Percentiles rank a stretch among this genome's conserved stretches.
phyloP scores from a whole-genome alignment of 2,329 filamentous ascomycete species.

The Hymenoscyphus albidus region DNA sequence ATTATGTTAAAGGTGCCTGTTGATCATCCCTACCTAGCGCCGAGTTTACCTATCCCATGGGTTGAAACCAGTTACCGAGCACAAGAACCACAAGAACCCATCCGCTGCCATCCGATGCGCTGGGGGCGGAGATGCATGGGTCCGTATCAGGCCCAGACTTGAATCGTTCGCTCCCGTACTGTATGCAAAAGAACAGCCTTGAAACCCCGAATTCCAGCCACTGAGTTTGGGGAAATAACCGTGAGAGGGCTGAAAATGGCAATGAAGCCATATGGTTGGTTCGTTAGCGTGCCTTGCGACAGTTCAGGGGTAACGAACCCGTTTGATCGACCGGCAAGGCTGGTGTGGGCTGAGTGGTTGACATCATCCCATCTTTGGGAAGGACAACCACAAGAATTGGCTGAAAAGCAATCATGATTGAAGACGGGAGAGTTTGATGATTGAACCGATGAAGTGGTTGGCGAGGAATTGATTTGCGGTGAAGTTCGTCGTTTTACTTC shows the following conservation, averaged over 20 bases:
- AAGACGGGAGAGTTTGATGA: not conserved
- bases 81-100: not conserved
- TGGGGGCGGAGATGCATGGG: not conserved
- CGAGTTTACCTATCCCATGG: not conserved
- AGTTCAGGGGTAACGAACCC: not conserved
- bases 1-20: not conserved
- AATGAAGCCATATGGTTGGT: not conserved
- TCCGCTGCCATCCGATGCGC: not conserved
- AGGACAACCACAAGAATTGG: not conserved
- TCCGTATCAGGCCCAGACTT: not conserved
- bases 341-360: not conserved
- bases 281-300: not conserved
- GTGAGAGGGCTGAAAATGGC: not conserved
- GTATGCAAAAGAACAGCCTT: not conserved
- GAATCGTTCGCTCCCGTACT: not conserved
- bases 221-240: not conserved
- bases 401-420: not conserved
- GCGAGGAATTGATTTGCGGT: no score
- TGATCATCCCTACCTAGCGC: not conserved
- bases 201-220: not conserved
- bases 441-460: not conserved
- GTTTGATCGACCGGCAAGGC: slow-evolving; percentile 3
- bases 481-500: no score
- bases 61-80: slow-evolving; percentile 1
- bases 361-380: not conserved